Conservation (phyloP, 75 land plant genomes). For the Selaginella tamariscina region DNA sequence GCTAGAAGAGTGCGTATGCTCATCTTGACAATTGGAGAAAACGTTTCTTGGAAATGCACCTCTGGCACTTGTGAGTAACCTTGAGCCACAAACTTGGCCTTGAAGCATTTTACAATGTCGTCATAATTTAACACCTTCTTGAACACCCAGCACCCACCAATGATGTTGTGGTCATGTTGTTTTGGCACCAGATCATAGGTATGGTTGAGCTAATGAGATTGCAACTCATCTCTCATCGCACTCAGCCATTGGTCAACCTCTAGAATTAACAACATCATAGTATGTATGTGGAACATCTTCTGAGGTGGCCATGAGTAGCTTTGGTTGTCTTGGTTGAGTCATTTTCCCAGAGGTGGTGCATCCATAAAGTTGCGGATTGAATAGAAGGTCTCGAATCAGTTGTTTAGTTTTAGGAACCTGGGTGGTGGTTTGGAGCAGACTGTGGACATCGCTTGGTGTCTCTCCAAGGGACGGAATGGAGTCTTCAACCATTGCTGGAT, state of each 20-base stretch:
- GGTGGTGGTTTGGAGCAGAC: not conserved
- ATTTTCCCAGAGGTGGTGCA: not conserved
- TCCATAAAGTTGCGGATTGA: not conserved
- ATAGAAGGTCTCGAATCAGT: not conserved
- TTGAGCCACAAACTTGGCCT: constrained; percentile 1
- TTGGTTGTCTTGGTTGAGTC: not conserved
- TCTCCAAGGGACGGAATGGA: not conserved
- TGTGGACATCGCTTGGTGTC: not conserved
- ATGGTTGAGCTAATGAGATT: not conserved
- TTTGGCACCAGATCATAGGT: not conserved
- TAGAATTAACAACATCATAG: not conserved
- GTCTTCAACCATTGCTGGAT: not conserved
- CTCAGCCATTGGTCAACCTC: not conserved
- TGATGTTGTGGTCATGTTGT: not conserved
- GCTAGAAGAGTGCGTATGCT: constrained; percentile 5
- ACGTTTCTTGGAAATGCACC: not conserved
- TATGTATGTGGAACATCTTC: not conserved
- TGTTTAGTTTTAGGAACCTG: not conserved
- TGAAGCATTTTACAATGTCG: no score
- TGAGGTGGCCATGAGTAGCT: not conserved
- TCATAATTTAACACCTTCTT: not conserved
- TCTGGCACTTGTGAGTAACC: constrained; percentile 2
- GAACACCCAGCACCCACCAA: not conserved
- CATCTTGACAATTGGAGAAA: constrained; percentile 5
- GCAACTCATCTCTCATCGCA: not conserved